phyloP scores from a whole-genome alignment of 192 early-diverging fungal species.

The Coemansia javaensis region DNA sequence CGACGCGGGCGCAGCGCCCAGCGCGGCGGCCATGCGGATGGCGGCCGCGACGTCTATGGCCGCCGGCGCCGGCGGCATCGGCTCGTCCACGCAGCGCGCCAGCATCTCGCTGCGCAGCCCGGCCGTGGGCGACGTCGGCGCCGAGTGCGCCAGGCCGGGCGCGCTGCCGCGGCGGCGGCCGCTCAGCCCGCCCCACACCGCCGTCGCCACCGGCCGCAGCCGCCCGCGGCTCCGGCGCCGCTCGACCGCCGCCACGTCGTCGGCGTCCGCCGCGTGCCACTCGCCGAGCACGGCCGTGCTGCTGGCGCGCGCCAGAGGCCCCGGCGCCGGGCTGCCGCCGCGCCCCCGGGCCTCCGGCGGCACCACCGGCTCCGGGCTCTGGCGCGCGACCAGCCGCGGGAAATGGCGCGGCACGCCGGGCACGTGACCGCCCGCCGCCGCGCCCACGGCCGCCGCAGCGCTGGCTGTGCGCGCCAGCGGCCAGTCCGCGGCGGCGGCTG shows the following conservation, averaged over 20 bases:
- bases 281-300: background rate
- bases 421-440: constrained; percentile 4
- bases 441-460: background rate
- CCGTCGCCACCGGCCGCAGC: constrained; percentile 1
- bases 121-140: no score
- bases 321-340: no score
- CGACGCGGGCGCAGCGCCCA: no score
- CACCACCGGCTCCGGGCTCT: constrained; percentile 14
- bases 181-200: constrained; percentile 2
- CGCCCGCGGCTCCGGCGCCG: background rate
- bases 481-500: no score
- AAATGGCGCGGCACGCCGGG: constrained; percentile 10
- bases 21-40: no score
- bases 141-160: no score
- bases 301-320: no score
- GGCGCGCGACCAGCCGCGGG: constrained; percentile 4
- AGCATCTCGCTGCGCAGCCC: no score
- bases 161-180: no score
- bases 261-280: background rate
- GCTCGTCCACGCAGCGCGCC: no score
- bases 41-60: no score
- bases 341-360: background rate
- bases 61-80: no score
- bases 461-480: background rate
- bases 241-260: background rate